Conservation (phyloP, 805 yeast genomes). For the Pachysolen tannophilus region DNA sequence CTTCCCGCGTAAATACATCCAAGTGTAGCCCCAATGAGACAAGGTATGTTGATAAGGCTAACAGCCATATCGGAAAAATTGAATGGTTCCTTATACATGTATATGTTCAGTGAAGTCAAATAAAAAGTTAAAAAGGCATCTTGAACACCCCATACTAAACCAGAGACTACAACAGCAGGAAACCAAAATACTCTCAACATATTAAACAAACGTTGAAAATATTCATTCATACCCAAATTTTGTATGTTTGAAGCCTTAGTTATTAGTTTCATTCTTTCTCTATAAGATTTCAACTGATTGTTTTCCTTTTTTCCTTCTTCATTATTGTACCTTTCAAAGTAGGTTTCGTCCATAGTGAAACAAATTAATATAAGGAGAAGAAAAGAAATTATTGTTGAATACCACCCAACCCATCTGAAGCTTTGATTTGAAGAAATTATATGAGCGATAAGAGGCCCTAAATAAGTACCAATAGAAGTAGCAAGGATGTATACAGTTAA, state of each 20-base stretch:
- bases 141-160: slow-evolving; percentile 72
- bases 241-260: slow-evolving; percentile 27
- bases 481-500: slow-evolving; percentile 70
- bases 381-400: slow-evolving; percentile 58
- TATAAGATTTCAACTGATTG: slow-evolving; percentile 15
- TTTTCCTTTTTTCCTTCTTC: slow-evolving; percentile 4
- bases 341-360: slow-evolving; percentile 65
- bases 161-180: slow-evolving; percentile 60
- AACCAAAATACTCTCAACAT: slow-evolving; percentile 23
- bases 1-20: slow-evolving; percentile 62
- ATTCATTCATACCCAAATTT: slow-evolving; percentile 33
- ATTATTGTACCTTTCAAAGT: slow-evolving; percentile 42
- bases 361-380: slow-evolving; percentile 43
- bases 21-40: slow-evolving; percentile 54
- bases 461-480: slow-evolving; percentile 67
- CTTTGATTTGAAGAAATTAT: slow-evolving; percentile 49
- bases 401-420: slow-evolving; percentile 79
- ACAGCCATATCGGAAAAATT: slow-evolving; percentile 60
- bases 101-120: slow-evolving; percentile 63
- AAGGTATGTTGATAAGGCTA: slow-evolving; percentile 69
- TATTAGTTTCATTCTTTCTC: slow-evolving; percentile 25
- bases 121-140: slow-evolving; percentile 72
- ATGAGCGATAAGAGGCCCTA: slow-evolving; percentile 76
- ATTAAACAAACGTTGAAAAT: slow-evolving; percentile 24
- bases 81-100: slow-evolving; percentile 59